Base-by-base conservation (phyloP, 805 yeast species). In the Cyberlindnera veronae region DNA sequence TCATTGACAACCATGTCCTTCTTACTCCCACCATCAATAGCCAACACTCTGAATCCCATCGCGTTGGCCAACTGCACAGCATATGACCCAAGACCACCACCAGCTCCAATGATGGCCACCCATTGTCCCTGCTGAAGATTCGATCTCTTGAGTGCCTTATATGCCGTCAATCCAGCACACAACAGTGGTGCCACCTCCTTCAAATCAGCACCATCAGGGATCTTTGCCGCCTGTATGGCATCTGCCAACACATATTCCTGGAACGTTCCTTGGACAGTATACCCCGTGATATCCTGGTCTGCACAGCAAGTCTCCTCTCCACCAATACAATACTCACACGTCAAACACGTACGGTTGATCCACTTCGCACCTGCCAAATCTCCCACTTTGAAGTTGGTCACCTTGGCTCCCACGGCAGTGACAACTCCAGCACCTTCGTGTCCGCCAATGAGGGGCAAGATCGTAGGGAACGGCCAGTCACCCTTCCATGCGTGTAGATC, bases 261-360 rank as follows among this genome's bases (percentile, higher is more conserved):
- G 74, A 77, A 85, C n/a, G 91, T 76, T 44, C 95, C 95, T 59
- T 84, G 88, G 55, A 78, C 82, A 35, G 86, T 79, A 71, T 77
- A 79, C 55, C 90, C 90, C 29, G 85, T 67, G 54, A 82, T 71
- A 54, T 77, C 84, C 33, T 84, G 85, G 6, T 74, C 59, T 32
- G 74, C 67, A 68, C 90, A 84, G 68, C 81, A 75, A 30, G 84
- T 67, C 64, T 79, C 84, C 54, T 69, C 63, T 47, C 76, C 69
- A 44, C 63, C 64, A 55, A 74, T 72, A 63, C 85, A 79, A 64
- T 62, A 73, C 61, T 79, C 84, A 66, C 85, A 79, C 21, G 70
- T 51, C 72, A 76, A 63, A 65, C 85, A 79, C 28, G 82, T 74
- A 50, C 80, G 77, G 62, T 79, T 79, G 58, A 78, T 69, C 85